Evolutionary conservation across 2,329 filamentous ascomycete species (phyloP).

Genomic region (Beauveria pseudobassiana): DNA sequence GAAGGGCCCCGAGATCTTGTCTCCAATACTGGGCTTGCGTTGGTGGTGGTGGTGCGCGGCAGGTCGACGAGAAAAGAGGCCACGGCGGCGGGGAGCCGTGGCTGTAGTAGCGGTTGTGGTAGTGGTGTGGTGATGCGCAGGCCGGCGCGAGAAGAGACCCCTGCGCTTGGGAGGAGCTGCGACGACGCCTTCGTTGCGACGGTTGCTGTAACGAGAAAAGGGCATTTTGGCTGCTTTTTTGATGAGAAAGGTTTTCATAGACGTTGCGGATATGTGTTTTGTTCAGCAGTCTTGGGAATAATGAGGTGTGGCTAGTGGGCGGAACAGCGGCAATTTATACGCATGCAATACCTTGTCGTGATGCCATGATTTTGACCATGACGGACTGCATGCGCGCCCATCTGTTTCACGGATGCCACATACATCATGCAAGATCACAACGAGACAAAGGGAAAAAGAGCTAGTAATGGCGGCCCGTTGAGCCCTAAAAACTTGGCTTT

Average conservation of each 20-base stretch:
- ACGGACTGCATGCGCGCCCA: background rate
- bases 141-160: conserved; percentile 19
- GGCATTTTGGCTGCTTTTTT: conserved; percentile 24
- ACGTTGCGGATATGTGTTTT: background rate
- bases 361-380: background rate
- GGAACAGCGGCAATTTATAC: background rate
- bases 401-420: background rate
- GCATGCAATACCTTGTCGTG: background rate
- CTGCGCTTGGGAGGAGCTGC: conserved; percentile 13
- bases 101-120: conserved; percentile 33
- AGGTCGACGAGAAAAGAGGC: conserved; percentile 33
- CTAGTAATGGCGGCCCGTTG: background rate
- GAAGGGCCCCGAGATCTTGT: conserved; percentile 69
- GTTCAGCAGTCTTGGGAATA: background rate
- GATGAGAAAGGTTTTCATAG: background rate
- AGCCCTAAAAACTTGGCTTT: conserved; percentile 9
- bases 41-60: conserved; percentile 45
- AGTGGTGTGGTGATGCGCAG: conserved; percentile 28
- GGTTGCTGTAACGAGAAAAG: conserved; percentile 17
- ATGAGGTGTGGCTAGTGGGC: background rate
- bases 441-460: background rate
- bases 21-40: conserved; percentile 60
- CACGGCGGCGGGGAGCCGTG: conserved; percentile 32
- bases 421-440: background rate
- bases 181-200: conserved; percentile 11